Base-by-base conservation (phyloP, 345 rosid genomes). In the Pugionium cornutum region DNA sequence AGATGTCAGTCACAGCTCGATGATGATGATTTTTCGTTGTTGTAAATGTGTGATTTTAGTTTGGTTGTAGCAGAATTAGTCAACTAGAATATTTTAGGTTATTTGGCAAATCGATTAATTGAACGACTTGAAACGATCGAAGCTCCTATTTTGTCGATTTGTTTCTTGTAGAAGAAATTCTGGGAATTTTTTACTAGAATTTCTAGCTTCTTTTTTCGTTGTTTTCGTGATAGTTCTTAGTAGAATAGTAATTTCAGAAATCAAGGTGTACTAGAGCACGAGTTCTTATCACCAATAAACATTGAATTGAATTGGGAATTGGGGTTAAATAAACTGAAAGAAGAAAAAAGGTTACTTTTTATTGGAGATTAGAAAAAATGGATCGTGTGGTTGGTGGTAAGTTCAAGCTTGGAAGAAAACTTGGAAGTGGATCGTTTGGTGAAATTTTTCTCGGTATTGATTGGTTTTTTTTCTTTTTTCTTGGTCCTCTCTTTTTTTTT, bases 341-440 rank as follows among this genome's bases (percentile, higher is more conserved):
- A 28, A 2, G 18, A 18, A 18, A 18, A 18, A 18, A 18, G 18
- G 18, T 18, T 32, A 32, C 3, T 32, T 54, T 11, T 9, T 2
- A 55, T 47, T 58, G 30, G 39, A 37, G 54, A 67, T 59, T 6
- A 28, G 36, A 25, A 4, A 28, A 7, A 44, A 5, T 74, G 77
- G 77, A 74, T 66, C 73, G 73, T 30, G 71, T 66, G 41, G 80
- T 87, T 58, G 98, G 95, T 58, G 92, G 85, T n/a, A 92, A 87
- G 75, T 92, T 79, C 75, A 92, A 82, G 91, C 91, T 92, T 74
- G 98, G 97, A 53, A 89, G 97, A 76, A 89, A 95, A 3, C 89
- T 92, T 55, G 98, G 98, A 52, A 89, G 97, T 75, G 98, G 98
- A 76, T 92, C 97, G 3, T 92, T 92, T 54, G 98, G 98, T 42